These are phyloP conservation scores for Pythium vanterpoolii DNA, from an alignment of 352 stramenopile species.

Conservation along the genomic window DNA sequence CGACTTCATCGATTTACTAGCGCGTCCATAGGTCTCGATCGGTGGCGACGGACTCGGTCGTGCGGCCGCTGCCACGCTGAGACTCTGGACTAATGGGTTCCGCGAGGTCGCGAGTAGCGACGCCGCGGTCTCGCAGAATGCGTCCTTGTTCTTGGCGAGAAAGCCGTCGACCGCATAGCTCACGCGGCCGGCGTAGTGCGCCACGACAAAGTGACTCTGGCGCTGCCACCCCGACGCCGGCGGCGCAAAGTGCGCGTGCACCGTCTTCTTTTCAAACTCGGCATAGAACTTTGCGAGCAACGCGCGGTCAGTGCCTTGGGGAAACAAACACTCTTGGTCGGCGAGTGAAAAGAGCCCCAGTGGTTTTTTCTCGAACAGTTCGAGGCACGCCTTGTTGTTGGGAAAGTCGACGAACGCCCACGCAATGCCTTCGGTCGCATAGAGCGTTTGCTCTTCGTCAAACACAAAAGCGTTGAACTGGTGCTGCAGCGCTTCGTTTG, in stretches of 20 bases:
- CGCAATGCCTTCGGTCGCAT: constrained; percentile 70
- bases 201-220: constrained; percentile 75
- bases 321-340: constrained; percentile 83
- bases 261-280: constrained; percentile 63
- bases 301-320: constrained; percentile 63
- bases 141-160: constrained; percentile 90
- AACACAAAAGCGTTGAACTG: constrained; percentile 93
- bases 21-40: not conserved
- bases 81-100: constrained; percentile 25
- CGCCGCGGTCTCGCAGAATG: constrained; percentile 70
- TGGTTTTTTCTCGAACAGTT: constrained; percentile 74
- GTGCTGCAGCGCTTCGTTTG: constrained; percentile 84
- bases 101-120: constrained; percentile 4
- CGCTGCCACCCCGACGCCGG: constrained; percentile 40
- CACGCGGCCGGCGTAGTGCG: constrained; percentile 83
- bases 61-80: constrained; percentile 18
- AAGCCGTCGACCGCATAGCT: constrained; percentile 81
- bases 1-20: constrained; percentile 27
- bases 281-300: constrained; percentile 76
- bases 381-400: constrained; percentile 73
- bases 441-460: constrained; percentile 82
- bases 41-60: too few species aligned
- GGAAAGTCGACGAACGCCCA: constrained; percentile 78
- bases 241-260: constrained; percentile 53
- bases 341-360: constrained; percentile 81